These are phyloP conservation scores for Sarcodon sp. DNA, from an alignment of 768 basidiomycete species.

Conservation along the genomic window DNA sequence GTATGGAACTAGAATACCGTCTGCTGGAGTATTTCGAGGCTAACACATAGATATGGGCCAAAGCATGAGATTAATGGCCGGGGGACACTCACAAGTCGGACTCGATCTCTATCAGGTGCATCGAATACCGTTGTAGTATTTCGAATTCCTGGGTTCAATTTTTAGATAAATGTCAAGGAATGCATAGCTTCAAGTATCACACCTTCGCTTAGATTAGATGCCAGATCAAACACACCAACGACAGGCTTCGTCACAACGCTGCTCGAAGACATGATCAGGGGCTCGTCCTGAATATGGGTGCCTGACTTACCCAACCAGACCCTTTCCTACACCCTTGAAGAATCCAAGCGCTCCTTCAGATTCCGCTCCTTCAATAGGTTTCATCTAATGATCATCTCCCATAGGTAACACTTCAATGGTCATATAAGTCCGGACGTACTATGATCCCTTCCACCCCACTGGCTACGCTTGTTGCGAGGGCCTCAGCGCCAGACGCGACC, in stretches of 20 bases:
- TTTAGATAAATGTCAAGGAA: neutral
- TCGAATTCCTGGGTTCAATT: conserved; percentile 55
- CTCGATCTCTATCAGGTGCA: conserved; percentile 76
- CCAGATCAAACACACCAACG: conserved; percentile 92
- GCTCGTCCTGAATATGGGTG: neutral
- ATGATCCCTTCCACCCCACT: conserved; percentile 95
- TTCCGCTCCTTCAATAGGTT: conserved; percentile 96
- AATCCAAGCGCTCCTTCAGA: conserved; percentile 89
- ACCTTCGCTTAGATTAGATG: conserved; percentile 92
- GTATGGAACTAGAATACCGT: conserved; percentile 82
- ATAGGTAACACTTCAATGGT: neutral
- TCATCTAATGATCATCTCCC: conserved; percentile 41
- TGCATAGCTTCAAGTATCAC: neutral
- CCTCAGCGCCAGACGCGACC: conserved; percentile 90
- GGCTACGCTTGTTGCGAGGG: conserved; percentile 84
- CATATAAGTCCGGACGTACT: conserved; percentile 27
- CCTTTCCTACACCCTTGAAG: conserved; percentile 96
- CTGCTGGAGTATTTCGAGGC: conserved; percentile 79
- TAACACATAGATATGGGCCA: conserved; percentile 15
- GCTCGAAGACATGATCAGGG: conserved; percentile 3
- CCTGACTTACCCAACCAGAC: conserved; percentile 70
- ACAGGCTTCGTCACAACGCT: conserved; percentile 94
- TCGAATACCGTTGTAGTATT: conserved; percentile 99
- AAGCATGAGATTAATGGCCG: neutral
- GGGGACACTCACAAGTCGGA: conserved; percentile 47